phyloP scores from a whole-genome alignment of 1,139 yeast genomes.

The Citeromyces siamensis region DNA sequence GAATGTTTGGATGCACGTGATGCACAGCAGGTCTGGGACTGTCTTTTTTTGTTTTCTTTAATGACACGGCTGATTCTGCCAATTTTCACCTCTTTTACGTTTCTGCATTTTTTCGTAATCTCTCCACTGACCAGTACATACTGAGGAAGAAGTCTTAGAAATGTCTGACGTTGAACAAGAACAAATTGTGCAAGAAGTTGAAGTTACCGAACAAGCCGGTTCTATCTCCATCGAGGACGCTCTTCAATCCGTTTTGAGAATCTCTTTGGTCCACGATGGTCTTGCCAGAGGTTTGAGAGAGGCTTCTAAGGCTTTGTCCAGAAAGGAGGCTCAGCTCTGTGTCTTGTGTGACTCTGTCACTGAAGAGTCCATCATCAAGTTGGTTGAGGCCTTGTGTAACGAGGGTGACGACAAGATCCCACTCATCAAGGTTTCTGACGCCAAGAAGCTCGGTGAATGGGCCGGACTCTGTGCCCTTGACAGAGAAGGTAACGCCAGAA shows the following conservation, averaged over 20 bases:
- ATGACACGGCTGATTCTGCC: slow-evolving; percentile 1
- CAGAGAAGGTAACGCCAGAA: slow-evolving; percentile 99
- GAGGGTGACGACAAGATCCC: slow-evolving; percentile 95
- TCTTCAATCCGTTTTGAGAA: slow-evolving; percentile 95
- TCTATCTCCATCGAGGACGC: slow-evolving; percentile 98
- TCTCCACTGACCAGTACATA: slow-evolving; percentile 63
- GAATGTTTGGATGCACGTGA: neutral
- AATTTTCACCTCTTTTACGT: slow-evolving; percentile 2
- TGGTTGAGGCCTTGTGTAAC: slow-evolving; percentile 98
- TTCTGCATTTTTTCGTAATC: slow-evolving; percentile 5
- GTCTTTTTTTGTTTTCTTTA: neutral
- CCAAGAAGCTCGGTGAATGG: slow-evolving; percentile 99
- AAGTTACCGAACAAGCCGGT: slow-evolving; percentile 69
- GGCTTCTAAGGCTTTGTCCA: slow-evolving; percentile 97
- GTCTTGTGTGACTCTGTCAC: slow-evolving; percentile 98
- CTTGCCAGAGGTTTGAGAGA: slow-evolving; percentile 99
- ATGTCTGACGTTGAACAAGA: slow-evolving; percentile 77
- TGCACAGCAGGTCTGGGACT: neutral
- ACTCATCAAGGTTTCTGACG: slow-evolving; percentile 97
- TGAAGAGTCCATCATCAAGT: slow-evolving; percentile 93
- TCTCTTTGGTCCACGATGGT: slow-evolving; percentile 98
- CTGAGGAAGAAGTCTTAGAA: slow-evolving; percentile 83
- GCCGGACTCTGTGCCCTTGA: slow-evolving; percentile 99
- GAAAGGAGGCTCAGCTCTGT: slow-evolving; percentile 96
- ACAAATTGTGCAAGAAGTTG: slow-evolving; percentile 76